Evolutionary conservation across 495 filamentous ascomycete genomes (phyloP), one percentile per base, ranked within the genome.

Genomic region (Entonaema liquescens): DNA sequence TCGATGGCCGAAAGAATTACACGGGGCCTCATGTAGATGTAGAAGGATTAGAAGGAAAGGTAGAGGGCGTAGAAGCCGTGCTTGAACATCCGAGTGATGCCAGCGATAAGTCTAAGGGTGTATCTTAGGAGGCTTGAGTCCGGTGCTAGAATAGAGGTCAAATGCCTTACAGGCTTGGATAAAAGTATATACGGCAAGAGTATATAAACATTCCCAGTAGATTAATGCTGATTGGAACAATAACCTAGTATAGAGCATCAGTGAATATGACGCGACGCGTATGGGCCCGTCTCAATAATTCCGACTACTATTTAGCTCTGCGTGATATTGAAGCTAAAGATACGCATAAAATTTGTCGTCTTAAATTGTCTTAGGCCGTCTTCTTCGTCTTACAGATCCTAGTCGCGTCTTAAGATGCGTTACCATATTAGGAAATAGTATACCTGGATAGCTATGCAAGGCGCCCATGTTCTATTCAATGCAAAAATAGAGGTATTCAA

Each of bases 1-100:
- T 91, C n/a, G 90, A 91, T 65, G 91, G 91, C 7, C 83, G 88
- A 23, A 91, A 89, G 81, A 89, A 92, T 73, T 93, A 88, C 76
- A 85, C 79, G 3, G 91, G 90, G 1, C 90, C 90, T 0, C 79
- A 83, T 1, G 74, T 87, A 13, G 82, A 89, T 62, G 71, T 86
- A 0, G 83, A 85, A 33, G 76, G 80, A 7, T 38, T 87, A 19
- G 65, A 74, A 8, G 83, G 78, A 0, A 72, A 79, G 38, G 67
- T 76, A 6, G 72, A 75, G 7, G 75, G 76, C 19, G 69, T 79
- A 15, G 73, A 74, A 36, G 68, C 62, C 8, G 59, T 61, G 15
- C 35, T 55, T 5, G 59, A 60, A 25, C 49, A 26, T 2, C n/a
- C 36, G 13, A 33, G 9, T 40, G 58, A 57, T 5, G 8, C 15